These are phyloP conservation scores for Nothophytophthora sp. DNA, from an alignment of 352 stramenopile genomes.

Conservation along the genomic window DNA sequence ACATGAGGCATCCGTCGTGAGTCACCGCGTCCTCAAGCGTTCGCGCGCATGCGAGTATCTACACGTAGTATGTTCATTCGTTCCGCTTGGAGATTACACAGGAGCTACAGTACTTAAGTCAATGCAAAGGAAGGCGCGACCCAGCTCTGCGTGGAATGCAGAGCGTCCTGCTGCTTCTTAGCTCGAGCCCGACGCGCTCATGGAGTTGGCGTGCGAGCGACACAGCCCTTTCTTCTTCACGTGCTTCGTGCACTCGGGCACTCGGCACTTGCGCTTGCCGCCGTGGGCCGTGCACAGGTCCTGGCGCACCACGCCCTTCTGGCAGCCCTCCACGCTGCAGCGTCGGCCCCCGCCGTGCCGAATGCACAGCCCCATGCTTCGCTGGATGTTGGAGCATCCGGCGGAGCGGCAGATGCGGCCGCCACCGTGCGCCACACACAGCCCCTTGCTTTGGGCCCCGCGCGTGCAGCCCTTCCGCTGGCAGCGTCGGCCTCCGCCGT, in stretches of 20 bases:
- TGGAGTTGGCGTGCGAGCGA: conserved; percentile 73
- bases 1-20: too few relatives aligned
- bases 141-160: too few relatives aligned
- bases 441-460: conserved; percentile 76
- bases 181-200: conserved; percentile 30
- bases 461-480: conserved; percentile 84
- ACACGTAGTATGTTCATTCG: too few relatives aligned
- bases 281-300: conserved; percentile 87
- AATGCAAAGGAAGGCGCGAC: too few relatives aligned
- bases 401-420: conserved; percentile 79
- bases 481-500: conserved; percentile 77
- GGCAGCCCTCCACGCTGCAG: conserved; percentile 68
- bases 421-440: conserved; percentile 84
- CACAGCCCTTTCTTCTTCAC: conserved; percentile 88
- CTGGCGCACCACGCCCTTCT: conserved; percentile 86
- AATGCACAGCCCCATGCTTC: conserved; percentile 82
- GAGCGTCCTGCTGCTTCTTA: too few relatives aligned
- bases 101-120: too few relatives aligned
- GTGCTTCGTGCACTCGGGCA: conserved; percentile 83
- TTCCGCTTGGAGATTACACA: too few relatives aligned
- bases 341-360: conserved; percentile 55
- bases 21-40: too few relatives aligned
- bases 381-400: conserved; percentile 86
- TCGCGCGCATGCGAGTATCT: too few relatives aligned
- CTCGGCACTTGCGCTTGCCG: conserved; percentile 81